A percentile compares a stretch with the other conserved stretches of the same genome.
These are phyloP conservation scores for Gamsiella multidivaricata DNA, from an alignment of 192 early-diverging fungal genomes.

Conservation along the genomic window DNA sequence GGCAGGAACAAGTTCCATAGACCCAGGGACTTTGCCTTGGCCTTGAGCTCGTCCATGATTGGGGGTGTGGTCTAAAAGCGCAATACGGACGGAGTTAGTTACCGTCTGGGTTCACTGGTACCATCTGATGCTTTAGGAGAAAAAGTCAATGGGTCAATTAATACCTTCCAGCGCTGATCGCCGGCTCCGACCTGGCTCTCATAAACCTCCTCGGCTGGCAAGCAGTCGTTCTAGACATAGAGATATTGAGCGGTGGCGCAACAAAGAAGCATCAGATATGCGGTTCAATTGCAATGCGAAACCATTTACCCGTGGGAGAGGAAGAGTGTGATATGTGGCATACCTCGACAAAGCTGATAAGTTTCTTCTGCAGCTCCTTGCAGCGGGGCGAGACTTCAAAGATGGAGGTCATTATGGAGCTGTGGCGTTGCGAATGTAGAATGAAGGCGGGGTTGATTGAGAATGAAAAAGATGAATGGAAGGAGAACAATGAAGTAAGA, in stretches of 20 bases:
- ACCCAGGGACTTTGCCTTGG: slow-evolving; percentile 84
- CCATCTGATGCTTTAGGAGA: neutral
- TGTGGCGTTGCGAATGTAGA: neutral
- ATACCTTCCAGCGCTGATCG: slow-evolving; percentile 86
- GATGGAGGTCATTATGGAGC: slow-evolving; percentile 35
- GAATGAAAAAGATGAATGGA: slow-evolving; percentile 3
- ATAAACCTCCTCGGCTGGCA: slow-evolving; percentile 89
- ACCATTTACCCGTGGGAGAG: neutral
- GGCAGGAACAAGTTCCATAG: slow-evolving; percentile 97
- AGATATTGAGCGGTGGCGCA: neutral
- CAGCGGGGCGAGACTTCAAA: slow-evolving; percentile 66
- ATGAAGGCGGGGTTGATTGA: slow-evolving; percentile 8
- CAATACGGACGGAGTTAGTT: neutral
- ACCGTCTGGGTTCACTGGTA: no score
- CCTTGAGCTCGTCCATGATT: slow-evolving; percentile 91
- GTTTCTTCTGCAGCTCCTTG: slow-evolving; percentile 65
- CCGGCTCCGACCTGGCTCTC: slow-evolving; percentile 77
- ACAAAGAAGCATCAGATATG: neutral
- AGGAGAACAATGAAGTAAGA: neutral
- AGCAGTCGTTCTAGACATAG: slow-evolving; percentile 81
- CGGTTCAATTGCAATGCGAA: no score
- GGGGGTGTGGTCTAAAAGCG: slow-evolving; percentile 73
- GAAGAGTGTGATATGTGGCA: neutral
- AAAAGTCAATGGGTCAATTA: neutral
- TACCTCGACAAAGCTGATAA: slow-evolving; percentile 72